Evolutionary conservation across 805 yeast genomes (phyloP).

Genomic region (Saturnispora hagleri): DNA sequence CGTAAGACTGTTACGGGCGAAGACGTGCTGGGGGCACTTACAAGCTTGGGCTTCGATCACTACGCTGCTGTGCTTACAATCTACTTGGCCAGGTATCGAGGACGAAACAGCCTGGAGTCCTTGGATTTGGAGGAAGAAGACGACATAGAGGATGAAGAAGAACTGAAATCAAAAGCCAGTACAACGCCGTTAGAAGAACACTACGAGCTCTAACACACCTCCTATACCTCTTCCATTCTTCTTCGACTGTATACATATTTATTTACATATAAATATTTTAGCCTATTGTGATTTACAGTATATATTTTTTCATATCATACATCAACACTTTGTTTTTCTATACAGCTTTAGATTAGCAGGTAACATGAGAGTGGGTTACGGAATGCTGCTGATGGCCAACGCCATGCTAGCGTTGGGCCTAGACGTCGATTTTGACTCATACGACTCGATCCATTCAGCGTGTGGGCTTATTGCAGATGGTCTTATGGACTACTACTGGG

Average conservation of each 20-base stretch:
- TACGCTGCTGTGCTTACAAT: conserved; percentile 62
- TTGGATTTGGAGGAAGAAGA: conserved; percentile 11
- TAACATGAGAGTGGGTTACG: not conserved
- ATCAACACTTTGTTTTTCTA: not conserved
- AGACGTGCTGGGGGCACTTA: conserved; percentile 56
- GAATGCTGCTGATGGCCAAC: not conserved
- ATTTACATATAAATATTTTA: not conserved
- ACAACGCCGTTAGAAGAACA: not conserved
- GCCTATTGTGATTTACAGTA: not conserved
- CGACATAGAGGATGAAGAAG: not conserved
- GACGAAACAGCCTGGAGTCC: conserved; percentile 38
- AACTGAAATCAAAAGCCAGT: not conserved
- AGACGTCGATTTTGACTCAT: conserved; percentile 31
- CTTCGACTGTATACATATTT: not conserved
- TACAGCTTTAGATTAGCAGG: not conserved
- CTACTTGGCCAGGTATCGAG: conserved; percentile 58
- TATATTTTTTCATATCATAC: not conserved
- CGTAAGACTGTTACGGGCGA: conserved; percentile 66
- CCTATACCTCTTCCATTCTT: too few relatives aligned
- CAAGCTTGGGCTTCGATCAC: conserved; percentile 57
- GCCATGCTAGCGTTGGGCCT: conserved; percentile 3
- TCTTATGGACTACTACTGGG: conserved; percentile 60
- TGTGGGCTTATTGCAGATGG: conserved; percentile 48
- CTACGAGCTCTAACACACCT: not conserved
- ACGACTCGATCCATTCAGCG: conserved; percentile 41